Evolutionary conservation across 345 rosid species (phyloP).

Genomic region (Gossypium bickii): DNA sequence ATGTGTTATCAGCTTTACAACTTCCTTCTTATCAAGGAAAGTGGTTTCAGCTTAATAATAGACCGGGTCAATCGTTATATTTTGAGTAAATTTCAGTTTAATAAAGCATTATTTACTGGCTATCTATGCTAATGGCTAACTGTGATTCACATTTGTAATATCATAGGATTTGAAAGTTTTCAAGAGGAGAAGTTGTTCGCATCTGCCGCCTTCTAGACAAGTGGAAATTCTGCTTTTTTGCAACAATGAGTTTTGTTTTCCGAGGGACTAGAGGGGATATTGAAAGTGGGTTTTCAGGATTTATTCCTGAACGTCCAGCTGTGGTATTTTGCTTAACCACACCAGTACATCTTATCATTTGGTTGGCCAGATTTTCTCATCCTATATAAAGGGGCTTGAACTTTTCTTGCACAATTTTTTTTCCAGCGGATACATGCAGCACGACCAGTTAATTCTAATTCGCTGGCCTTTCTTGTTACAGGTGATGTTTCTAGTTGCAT

Average conservation of each 20-base stretch:
- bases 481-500: constrained; percentile 36
- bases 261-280: constrained; percentile 59
- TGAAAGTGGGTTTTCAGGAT: constrained; percentile 53
- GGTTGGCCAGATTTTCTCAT: not conserved
- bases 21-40: not conserved
- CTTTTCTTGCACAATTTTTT: constrained; percentile 6
- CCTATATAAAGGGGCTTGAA: constrained; percentile 1
- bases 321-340: constrained; percentile 32
- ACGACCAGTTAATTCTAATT: constrained; percentile 55
- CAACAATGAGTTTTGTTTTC: constrained; percentile 55
- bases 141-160: constrained; percentile 7
- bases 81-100: constrained; percentile 1
- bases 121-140: not conserved
- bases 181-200: constrained; percentile 8
- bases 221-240: not conserved
- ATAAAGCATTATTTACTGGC: not conserved
- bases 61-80: not conserved
- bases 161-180: constrained; percentile 20
- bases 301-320: constrained; percentile 48
- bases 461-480: constrained; percentile 64
- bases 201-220: not conserved
- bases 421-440: constrained; percentile 51
- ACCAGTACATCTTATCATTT: not conserved
- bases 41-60: not conserved
- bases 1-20: not conserved